Percentiles rank a stretch among this genome's conserved stretches.
Evolutionary conservation across 495 filamentous ascomycete genomes (phyloP).

Genomic region (Penicillium atrosanguineum): DNA sequence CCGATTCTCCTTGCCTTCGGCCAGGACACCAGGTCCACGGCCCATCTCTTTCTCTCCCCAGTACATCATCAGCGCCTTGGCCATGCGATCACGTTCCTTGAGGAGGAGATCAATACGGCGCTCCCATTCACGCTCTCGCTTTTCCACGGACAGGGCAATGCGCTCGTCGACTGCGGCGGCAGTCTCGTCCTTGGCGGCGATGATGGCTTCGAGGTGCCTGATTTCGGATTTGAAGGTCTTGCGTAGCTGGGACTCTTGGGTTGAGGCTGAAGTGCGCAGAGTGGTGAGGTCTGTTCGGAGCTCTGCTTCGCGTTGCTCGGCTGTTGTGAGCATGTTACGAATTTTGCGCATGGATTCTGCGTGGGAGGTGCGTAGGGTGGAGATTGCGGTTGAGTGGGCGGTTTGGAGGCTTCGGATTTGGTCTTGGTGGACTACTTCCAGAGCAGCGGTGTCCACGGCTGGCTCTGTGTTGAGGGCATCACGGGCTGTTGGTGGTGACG

Average conservation of each 20-base stretch:
- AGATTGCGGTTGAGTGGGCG: conserved; percentile 37
- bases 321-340: conserved; percentile 35
- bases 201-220: conserved; percentile 31
- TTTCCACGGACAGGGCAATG: conserved; percentile 44
- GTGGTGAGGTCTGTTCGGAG: conserved; percentile 38
- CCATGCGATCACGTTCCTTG: conserved; percentile 55
- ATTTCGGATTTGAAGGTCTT: conserved; percentile 33
- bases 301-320: conserved; percentile 44
- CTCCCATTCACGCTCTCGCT: conserved; percentile 52
- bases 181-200: conserved; percentile 43
- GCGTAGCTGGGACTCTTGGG: conserved; percentile 25
- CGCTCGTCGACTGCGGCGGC: conserved; percentile 39
- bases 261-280: conserved; percentile 20
- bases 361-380: conserved; percentile 41
- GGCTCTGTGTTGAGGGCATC: conserved; percentile 6
- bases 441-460: conserved; percentile 12
- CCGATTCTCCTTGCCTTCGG: conserved; percentile 27
- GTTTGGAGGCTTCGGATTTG: conserved; percentile 40
- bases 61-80: conserved; percentile 45
- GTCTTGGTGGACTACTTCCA: conserved; percentile 37
- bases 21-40: conserved; percentile 13
- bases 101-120: conserved; percentile 51
- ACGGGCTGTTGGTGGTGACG: conserved; percentile 21
- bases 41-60: conserved; percentile 53
- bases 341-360: conserved; percentile 41